Evolutionary conservation across 1,284 basidiomycete genomes (phyloP), one percentile per base, ranked within the genome.

Genomic region (Heliocybe sulcata): DNA sequence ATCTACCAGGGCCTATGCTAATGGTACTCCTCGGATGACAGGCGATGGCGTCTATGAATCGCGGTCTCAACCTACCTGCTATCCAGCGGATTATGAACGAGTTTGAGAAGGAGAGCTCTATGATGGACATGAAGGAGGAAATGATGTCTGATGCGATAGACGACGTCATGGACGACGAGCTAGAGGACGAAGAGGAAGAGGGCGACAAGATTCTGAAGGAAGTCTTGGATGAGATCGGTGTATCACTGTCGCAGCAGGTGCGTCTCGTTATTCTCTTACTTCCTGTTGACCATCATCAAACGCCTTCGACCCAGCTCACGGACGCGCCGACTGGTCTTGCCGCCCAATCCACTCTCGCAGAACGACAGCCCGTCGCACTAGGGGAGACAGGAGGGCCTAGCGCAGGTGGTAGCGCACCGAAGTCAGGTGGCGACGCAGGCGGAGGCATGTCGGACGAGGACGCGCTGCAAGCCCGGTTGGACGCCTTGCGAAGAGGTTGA

Each of bases 41-140:
- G 94, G 96, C 97, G 11, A 99, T 99, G 95, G 92, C 89, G 8
- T 85, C 94, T 53, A 99, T 99, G 97, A 99, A 98, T 69, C 82
- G 91, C 53, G 91, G 90, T 35, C 81, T 99, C 63, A 99, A 99
- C 70, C 81, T 99, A 11, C 96, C 97, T 8, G 82, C 85, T 62
- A 98, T 99, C 58, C 92, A 95, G 69, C 84, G 85, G 54, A 98
- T 99, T 67, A 94, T 99, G 90, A 91, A 88, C 63, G 96, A 99
- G 51, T 99, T 99, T 63, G 96, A 99, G 75, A 90, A 87, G 65
- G 97, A 99, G 73, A 96, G 89, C 60, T 86, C 90, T 10, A 92
- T 90, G 69, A 99, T 99, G 97, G 96, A 99, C 71, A 99, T 99
- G 97, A 99, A 98, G 73, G 97, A 98, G 72, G 96, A 98, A 70